Percentiles rank a stretch among this genome's conserved stretches.
phyloP scores from a whole-genome alignment of 2,329 filamentous ascomycete species.

The Penicillium sp. region DNA sequence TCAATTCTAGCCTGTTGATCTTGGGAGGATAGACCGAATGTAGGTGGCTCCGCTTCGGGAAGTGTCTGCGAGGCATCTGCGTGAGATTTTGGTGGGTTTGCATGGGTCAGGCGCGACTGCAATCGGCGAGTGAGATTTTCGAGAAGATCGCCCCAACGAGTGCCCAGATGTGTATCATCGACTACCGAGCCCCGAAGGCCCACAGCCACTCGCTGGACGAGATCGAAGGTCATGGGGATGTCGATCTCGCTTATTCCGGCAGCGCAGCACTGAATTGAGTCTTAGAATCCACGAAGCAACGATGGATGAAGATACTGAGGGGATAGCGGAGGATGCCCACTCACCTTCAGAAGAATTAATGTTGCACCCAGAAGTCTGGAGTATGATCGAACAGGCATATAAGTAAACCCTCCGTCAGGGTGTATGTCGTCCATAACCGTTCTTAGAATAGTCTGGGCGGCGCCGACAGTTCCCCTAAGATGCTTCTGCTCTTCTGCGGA shows the following conservation, averaged over 20 bases:
- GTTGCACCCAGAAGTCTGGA: conserved; percentile 55
- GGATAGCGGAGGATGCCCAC: not conserved
- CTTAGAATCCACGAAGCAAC: not conserved
- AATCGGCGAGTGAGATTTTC: not conserved
- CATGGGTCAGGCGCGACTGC: not conserved
- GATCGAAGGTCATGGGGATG: conserved; percentile 3
- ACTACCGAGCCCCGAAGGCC: conserved; percentile 1
- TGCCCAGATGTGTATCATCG: conserved; percentile 11
- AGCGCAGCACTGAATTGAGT: not conserved
- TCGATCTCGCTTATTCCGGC: not conserved
- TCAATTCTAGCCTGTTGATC: not conserved
- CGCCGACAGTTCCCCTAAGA: not conserved
- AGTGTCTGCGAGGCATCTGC: not conserved
- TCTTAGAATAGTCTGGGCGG: conserved; percentile 30
- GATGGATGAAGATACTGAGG: not conserved
- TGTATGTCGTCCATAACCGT: conserved; percentile 51
- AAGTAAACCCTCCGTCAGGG: conserved; percentile 49
- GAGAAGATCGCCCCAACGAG: conserved; percentile 15
- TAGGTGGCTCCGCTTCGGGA: not conserved
- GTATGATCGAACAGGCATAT: conserved; percentile 55
- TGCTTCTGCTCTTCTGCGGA: not conserved
- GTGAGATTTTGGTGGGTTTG: not conserved
- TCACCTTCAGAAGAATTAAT: conserved; percentile 54
- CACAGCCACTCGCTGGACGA: conserved; percentile 1
- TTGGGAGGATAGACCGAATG: not conserved